These are phyloP conservation scores for Hypoxylon sp. DNA, from an alignment of 2,329 filamentous ascomycete species.

Conservation along the genomic window DNA sequence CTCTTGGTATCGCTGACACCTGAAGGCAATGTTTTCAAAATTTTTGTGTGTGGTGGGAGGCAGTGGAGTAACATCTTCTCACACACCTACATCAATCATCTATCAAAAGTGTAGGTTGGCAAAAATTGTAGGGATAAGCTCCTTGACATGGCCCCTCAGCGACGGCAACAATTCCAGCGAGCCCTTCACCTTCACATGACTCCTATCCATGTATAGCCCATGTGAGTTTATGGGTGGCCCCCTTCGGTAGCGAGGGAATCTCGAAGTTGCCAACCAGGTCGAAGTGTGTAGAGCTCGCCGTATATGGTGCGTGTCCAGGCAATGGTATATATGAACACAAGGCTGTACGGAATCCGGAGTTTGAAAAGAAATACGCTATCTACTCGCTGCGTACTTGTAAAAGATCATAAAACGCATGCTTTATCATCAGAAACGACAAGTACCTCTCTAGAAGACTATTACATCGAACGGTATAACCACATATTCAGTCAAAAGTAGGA, in stretches of 20 bases:
- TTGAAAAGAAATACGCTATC: background rate
- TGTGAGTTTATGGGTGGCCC: slow-evolving; percentile 20
- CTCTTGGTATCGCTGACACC: slow-evolving; percentile 5
- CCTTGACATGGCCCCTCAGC: background rate
- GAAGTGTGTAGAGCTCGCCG: background rate
- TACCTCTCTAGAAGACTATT: no score
- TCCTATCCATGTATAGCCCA: background rate
- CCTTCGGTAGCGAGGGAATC: slow-evolving; percentile 11
- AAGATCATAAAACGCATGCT: no score
- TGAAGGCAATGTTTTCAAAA: slow-evolving; percentile 3
- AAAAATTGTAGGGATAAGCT: background rate
- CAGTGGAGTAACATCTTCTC: no score
- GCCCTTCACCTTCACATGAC: no score
- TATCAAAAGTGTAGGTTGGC: slow-evolving; percentile 10
- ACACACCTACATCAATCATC: slow-evolving; percentile 5
- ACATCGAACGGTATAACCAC: no score
- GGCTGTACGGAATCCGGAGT: slow-evolving; percentile 18
- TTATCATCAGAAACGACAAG: no score
- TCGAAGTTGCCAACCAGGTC: slow-evolving; percentile 1
- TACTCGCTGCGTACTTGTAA: no score
- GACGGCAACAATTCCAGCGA: background rate
- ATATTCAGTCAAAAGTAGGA: no score
- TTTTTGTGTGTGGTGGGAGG: slow-evolving; percentile 2
- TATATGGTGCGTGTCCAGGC: background rate
- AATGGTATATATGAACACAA: slow-evolving; percentile 20